phyloP scores from a whole-genome alignment of 768 basidiomycete species.

The Suillus lakei region DNA sequence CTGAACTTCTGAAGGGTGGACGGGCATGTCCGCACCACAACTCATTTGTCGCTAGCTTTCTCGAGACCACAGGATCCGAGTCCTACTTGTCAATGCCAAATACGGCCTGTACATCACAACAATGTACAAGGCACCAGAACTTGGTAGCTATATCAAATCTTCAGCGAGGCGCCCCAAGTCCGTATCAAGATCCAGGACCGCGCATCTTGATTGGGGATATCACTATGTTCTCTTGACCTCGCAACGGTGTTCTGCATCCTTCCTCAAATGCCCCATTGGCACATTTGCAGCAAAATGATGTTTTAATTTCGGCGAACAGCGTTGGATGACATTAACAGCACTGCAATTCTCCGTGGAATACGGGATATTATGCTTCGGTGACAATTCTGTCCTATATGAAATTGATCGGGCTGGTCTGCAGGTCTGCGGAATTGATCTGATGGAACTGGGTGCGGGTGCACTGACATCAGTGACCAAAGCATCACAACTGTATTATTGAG shows the following conservation, averaged over 20 bases:
- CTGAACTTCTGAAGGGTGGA: background rate
- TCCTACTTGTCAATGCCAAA: background rate
- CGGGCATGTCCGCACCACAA: background rate
- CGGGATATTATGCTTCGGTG: background rate
- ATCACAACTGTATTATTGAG: background rate
- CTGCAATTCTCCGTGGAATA: background rate
- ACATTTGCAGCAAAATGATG: background rate
- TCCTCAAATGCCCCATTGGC: background rate
- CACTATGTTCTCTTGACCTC: background rate
- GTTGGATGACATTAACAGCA: background rate
- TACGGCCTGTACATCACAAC: background rate
- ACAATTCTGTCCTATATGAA: background rate
- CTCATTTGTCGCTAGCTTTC: background rate
- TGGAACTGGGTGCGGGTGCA: background rate
- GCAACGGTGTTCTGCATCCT: background rate
- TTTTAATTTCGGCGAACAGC: constrained; percentile 1
- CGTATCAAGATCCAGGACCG: background rate
- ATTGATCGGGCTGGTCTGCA: background rate
- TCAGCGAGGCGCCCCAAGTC: background rate
- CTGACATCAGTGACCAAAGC: background rate
- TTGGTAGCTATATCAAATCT: background rate
- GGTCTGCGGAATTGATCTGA: background rate
- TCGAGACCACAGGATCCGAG: background rate
- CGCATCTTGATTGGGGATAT: background rate
- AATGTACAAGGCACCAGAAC: background rate